These are phyloP conservation scores for Podila epigama DNA, from an alignment of 192 early-diverging fungal species.

Conservation along the genomic window DNA sequence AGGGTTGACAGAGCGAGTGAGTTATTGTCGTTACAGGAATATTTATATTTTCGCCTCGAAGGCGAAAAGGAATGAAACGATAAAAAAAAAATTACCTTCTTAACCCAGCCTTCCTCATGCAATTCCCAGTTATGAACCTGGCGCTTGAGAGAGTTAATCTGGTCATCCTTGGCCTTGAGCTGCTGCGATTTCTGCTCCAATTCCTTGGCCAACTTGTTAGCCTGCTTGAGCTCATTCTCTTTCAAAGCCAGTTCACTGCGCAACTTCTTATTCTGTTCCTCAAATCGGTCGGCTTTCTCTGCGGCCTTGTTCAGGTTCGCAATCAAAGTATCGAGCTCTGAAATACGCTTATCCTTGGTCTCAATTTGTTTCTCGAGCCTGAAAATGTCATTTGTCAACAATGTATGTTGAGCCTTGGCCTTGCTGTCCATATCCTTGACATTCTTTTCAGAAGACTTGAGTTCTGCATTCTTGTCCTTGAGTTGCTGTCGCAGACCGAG, in stretches of 20 bases:
- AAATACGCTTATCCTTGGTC: constrained; percentile 4
- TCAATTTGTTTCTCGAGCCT: neutral
- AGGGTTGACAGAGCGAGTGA: too few species aligned
- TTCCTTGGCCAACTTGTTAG: constrained; percentile 5
- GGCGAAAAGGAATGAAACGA: neutral
- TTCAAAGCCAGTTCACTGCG: too few species aligned
- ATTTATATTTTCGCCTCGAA: neutral
- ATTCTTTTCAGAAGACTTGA: constrained; percentile 3
- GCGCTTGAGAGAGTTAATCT: neutral
- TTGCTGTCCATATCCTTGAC: neutral
- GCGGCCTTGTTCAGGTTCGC: constrained; percentile 9
- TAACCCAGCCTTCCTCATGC: constrained; percentile 4
- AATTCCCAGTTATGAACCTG: neutral
- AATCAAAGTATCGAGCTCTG: neutral
- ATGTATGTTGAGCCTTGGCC: neutral
- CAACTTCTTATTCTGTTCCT: neutral
- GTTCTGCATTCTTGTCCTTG: constrained; percentile 5
- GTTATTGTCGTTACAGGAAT: neutral
- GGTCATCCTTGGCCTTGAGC: constrained; percentile 10
- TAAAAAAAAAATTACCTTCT: neutral
- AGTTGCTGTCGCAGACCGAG: constrained; percentile 1
- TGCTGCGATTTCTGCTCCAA: too few species aligned
- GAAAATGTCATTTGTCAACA: neutral
- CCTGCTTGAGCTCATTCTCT: constrained; percentile 3
- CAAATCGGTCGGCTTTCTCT: neutral